Percentiles rank a stretch among this genome's conserved stretches.
Conservation (phyloP, 768 basidiomycete species). For the Boletus rex-veris region DNA sequence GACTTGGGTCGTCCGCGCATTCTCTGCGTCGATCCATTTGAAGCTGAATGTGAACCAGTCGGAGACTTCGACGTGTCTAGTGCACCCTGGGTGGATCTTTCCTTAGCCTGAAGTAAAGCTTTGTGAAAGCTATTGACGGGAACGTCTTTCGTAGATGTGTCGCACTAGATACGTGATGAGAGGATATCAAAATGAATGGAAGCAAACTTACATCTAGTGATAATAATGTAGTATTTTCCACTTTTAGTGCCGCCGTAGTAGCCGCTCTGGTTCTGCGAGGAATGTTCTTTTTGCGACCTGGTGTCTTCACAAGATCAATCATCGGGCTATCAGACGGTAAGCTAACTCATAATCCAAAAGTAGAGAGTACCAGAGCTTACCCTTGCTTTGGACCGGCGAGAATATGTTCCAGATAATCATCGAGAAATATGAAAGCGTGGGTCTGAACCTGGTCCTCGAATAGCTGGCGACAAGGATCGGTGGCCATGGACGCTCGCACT, state of each 20-base stretch:
- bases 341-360: neutral
- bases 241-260: constrained; percentile 40
- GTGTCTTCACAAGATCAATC: constrained; percentile 81
- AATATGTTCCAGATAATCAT: constrained; percentile 73
- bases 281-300: constrained; percentile 64
- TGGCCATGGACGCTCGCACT: constrained; percentile 65
- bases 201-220: constrained; percentile 44
- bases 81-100: constrained; percentile 10
- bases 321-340: constrained; percentile 47
- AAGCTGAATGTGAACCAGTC: neutral
- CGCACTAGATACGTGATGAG: constrained; percentile 31
- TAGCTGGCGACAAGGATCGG: constrained; percentile 65
- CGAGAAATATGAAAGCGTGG: constrained; percentile 76
- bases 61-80: neutral
- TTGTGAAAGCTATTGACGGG: constrained; percentile 48
- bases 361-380: constrained; percentile 37
- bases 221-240: constrained; percentile 38
- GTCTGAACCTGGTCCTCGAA: constrained; percentile 72
- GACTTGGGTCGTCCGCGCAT: neutral
- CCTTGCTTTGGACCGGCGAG: constrained; percentile 62
- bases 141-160: constrained; percentile 34
- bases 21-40: neutral
- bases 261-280: constrained; percentile 49
- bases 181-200: neutral
- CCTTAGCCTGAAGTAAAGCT: constrained; percentile 38